Base-by-base conservation (phyloP, 2,329 filamentous ascomycete genomes). In the Fonsecaea monophora region DNA sequence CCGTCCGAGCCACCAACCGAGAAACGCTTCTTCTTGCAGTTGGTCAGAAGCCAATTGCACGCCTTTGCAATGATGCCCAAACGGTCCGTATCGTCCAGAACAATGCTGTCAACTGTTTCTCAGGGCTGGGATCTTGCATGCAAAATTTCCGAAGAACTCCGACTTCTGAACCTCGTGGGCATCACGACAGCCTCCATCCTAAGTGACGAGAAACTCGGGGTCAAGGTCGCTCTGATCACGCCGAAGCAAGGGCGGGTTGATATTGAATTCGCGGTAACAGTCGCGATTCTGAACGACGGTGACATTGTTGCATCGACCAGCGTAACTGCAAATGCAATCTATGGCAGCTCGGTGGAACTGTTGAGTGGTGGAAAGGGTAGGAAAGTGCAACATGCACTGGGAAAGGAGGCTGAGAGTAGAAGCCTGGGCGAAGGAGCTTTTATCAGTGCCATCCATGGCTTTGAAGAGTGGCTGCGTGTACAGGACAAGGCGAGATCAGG, bases 151-250 rank as follows among this genome's bases (percentile, higher is more conserved):
- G 77, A 81, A 64, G 81, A 83, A 68, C 75, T 81, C 42, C 78
- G 78, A 56, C 76, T 81, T 71, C 76, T 83, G 13, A 78, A 77
- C 67, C 80, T 81, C 68, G 79, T 78, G 62, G 81, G 81, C 35
- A 77, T 82, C n/a, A 81, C 80, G 8, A 63, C 73, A 3, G 70
- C 73, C n/a, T 72, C 62, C 12, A 77, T 70, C 38, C 72, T 75
- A 8, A 63, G 71, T 12, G 71, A 73, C 57, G 71, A 73, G 61
- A 72, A 65, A 35, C 67, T 74, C 5, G 68, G 72, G 4, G 53
- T 68, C 37, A 72, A 66, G 48, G 59, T 72, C 18, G 68, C 69
- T 61, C 45, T 72, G 53, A 63, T 74, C 35, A 60, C 68, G 13
- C 63, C 64, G n/a, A 56, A 56, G 37, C 63, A 64, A 53, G 68